Percentiles rank a stretch among this genome's conserved stretches.
These are phyloP conservation scores for Musa troglodytarum DNA, from an alignment of 176 grass and related monocot genomes.

Conservation along the genomic window DNA sequence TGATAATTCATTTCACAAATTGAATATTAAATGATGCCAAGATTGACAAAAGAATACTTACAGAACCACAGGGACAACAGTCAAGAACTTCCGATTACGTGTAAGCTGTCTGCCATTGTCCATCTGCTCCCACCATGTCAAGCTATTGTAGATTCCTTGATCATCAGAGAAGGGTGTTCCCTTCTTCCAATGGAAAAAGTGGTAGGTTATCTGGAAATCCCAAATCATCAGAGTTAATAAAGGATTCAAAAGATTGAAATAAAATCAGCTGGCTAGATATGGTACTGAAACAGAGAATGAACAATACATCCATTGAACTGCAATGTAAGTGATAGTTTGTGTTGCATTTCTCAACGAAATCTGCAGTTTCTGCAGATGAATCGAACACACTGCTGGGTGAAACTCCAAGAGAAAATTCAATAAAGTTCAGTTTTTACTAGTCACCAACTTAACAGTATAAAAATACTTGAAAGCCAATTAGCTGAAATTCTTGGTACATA, in stretches of 20 bases:
- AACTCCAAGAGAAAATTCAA: no score
- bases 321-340: no score
- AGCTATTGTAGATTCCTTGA: conserved; percentile 54
- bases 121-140: conserved; percentile 32
- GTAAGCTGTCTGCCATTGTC: conserved; percentile 30
- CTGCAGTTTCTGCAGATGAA: no score
- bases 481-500: no score
- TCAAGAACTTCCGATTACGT: conserved; percentile 49
- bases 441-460: no score
- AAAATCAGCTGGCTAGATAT: neutral
- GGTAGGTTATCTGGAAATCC: conserved; percentile 61
- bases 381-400: no score
- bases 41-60: conserved; percentile 29
- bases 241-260: neutral
- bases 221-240: neutral
- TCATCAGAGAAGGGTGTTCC: conserved; percentile 70
- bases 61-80: conserved; percentile 53
- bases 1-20: neutral
- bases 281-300: neutral
- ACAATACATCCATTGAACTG: no score
- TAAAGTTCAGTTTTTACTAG: no score
- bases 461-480: no score
- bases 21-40: neutral
- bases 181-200: conserved; percentile 84
- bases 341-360: no score